phyloP scores from a whole-genome alignment of 208 protist genomes.

The Acanthamoeba royreba region DNA sequence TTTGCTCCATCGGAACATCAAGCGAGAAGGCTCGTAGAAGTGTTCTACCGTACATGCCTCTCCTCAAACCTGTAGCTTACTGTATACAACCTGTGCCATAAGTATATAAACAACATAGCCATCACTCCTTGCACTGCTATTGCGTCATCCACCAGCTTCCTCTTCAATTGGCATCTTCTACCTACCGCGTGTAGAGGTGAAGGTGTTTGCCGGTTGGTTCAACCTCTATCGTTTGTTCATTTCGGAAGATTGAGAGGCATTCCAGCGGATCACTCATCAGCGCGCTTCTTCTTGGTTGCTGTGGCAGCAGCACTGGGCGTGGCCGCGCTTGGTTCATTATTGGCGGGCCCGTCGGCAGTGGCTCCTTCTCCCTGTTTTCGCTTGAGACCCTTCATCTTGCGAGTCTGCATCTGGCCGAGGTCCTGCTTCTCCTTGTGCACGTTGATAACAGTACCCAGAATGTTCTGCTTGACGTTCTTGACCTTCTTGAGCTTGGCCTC shows the following conservation, averaged over 20 bases:
- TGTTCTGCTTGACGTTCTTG: slow-evolving; percentile 66
- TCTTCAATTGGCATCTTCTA: too few relatives aligned
- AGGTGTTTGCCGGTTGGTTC: too few relatives aligned
- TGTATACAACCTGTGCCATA: too few relatives aligned
- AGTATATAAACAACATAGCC: too few relatives aligned
- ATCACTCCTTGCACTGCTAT: too few relatives aligned
- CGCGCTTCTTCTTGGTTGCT: background rate
- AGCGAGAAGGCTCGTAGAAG: background rate
- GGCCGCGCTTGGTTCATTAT: background rate
- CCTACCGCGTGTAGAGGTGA: too few relatives aligned
- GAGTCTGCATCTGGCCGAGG: slow-evolving; percentile 48
- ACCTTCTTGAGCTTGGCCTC: slow-evolving; percentile 48
- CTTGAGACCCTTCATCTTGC: slow-evolving; percentile 70
- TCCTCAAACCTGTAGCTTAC: too few relatives aligned
- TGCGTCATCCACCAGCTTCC: too few relatives aligned
- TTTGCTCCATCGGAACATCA: too few relatives aligned
- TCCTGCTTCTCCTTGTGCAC: slow-evolving; percentile 69
- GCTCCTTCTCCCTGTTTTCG: background rate
- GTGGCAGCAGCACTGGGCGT: background rate
- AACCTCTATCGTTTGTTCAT: background rate
- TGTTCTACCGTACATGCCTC: background rate
- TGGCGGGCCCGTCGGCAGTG: background rate
- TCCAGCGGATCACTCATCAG: background rate
- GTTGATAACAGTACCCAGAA: slow-evolving; percentile 31
- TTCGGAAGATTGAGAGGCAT: background rate